Percentiles rank a stretch among this genome's conserved stretches.
Conservation (phyloP, 805 yeast species). For the Candida awuae region DNA sequence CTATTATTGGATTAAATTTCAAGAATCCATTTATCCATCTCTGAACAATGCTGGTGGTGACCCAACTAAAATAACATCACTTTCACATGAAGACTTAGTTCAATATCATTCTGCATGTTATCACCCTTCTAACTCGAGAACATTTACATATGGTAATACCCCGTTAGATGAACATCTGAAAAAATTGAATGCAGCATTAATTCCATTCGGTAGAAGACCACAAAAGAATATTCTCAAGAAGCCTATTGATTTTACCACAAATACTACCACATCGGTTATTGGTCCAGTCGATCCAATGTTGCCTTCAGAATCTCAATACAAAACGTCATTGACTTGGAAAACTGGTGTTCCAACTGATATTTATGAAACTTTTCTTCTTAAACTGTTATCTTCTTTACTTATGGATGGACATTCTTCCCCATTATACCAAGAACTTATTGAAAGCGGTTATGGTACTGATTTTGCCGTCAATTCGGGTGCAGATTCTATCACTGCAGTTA, state of each 20-base stretch:
- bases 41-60: slow-evolving; percentile 92
- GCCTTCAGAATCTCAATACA: slow-evolving; percentile 60
- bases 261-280: slow-evolving; percentile 30
- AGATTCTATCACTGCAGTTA: slow-evolving; percentile 69
- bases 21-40: slow-evolving; percentile 75
- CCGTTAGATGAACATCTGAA: slow-evolving; percentile 54
- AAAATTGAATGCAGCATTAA: slow-evolving; percentile 44
- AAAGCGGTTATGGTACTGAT: slow-evolving; percentile 76
- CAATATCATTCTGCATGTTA: slow-evolving; percentile 70
- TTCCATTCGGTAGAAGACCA: slow-evolving; percentile 44
- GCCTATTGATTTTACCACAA: slow-evolving; percentile 40
- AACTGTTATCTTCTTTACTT: slow-evolving; percentile 59
- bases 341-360: slow-evolving; percentile 66
- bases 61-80: slow-evolving; percentile 68
- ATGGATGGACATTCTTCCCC: slow-evolving; percentile 92
- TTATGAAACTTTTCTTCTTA: slow-evolving; percentile 65
- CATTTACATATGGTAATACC: slow-evolving; percentile 82
- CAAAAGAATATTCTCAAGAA: slow-evolving; percentile 26
- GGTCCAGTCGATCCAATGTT: slow-evolving; percentile 84
- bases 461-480: slow-evolving; percentile 83
- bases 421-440: slow-evolving; percentile 78
- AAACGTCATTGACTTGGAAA: slow-evolving; percentile 82
- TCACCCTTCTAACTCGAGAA: slow-evolving; percentile 83
- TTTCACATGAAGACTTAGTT: slow-evolving; percentile 65
- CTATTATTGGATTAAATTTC: slow-evolving; percentile 75